Percentiles rank a stretch among this genome's conserved stretches.
These are phyloP conservation scores for Parasarocladium wereldwijsianum DNA, from an alignment of 2,329 filamentous ascomycete genomes.

Conservation along the genomic window DNA sequence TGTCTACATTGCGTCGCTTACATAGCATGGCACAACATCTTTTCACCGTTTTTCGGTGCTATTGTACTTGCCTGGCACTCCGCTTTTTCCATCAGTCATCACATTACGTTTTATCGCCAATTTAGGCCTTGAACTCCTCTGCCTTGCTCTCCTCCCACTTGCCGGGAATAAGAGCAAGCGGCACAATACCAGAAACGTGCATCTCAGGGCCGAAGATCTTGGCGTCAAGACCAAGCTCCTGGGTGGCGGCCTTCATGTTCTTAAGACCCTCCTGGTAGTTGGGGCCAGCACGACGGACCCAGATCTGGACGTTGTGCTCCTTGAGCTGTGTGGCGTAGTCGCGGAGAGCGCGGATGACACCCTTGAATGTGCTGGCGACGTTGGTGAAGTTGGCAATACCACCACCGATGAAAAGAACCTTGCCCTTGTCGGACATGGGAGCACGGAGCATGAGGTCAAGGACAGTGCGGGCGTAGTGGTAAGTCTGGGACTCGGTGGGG, in stretches of 20 bases:
- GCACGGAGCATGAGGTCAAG: conserved; percentile 95
- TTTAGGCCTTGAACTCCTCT: conserved; percentile 45
- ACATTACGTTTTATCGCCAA: no score
- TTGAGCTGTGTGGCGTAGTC: conserved; percentile 74
- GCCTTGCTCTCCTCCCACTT: conserved; percentile 47
- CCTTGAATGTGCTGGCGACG: conserved; percentile 98
- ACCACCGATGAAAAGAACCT: conserved; percentile 98
- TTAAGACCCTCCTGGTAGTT: conserved; percentile 99
- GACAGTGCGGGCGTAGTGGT: conserved; percentile 95
- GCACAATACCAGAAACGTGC: conserved; percentile 96
- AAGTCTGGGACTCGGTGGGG: conserved; percentile 96
- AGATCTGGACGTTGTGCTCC: conserved; percentile 98
- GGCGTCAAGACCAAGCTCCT: conserved; percentile 71
- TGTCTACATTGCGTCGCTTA: no score
- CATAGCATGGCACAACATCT: no score
- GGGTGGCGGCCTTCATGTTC: conserved; percentile 96
- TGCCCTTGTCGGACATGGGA: conserved; percentile 73
- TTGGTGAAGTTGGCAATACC: conserved; percentile 99
- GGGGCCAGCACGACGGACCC: conserved; percentile 74
- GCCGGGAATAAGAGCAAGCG: conserved; percentile 63
- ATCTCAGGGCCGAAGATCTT: conserved; percentile 63
- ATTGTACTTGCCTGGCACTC: no score
- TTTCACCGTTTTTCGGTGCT: no score
- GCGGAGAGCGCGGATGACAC: conserved; percentile 89
- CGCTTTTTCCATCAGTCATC: no score